Conservation (phyloP, 768 basidiomycete genomes). For the Fomitopsis pulvina region DNA sequence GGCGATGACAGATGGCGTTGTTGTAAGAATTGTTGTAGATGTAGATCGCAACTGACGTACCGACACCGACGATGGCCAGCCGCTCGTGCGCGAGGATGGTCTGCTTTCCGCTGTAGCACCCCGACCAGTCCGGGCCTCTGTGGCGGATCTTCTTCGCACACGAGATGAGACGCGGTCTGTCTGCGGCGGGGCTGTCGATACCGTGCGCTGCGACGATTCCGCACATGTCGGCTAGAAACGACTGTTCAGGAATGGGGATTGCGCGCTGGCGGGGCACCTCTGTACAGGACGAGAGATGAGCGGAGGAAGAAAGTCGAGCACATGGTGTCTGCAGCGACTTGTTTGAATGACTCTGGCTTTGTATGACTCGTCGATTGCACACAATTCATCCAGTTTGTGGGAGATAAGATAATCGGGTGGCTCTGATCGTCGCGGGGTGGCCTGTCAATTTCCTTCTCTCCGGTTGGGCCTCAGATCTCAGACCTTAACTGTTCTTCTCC, state of each 20-base stretch:
- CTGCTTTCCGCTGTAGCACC: slow-evolving; percentile 81
- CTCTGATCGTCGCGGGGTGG: too few species aligned
- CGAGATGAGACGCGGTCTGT: slow-evolving; percentile 71
- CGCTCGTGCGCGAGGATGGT: slow-evolving; percentile 90
- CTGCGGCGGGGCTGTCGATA: slow-evolving; percentile 59
- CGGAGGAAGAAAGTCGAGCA: too few species aligned
- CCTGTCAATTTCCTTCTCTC: too few species aligned
- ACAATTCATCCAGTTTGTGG: not conserved
- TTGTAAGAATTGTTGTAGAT: not conserved
- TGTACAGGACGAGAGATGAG: too few species aligned
- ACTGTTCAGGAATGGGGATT: too few species aligned
- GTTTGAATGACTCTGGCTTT: not conserved
- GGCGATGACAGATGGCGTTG: slow-evolving; percentile 1
- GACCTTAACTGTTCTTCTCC: too few species aligned
- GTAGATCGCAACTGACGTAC: slow-evolving; percentile 38
- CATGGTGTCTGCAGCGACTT: too few species aligned
- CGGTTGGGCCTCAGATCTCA: too few species aligned
- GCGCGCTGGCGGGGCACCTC: too few species aligned
- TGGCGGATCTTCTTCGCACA: slow-evolving; percentile 88
- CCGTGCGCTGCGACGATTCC: slow-evolving; percentile 88
- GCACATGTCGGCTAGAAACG: slow-evolving; percentile 85
- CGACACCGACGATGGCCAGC: slow-evolving; percentile 95
- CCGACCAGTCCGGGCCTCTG: slow-evolving; percentile 98
- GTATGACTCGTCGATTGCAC: not conserved
- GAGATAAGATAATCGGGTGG: not conserved